phyloP scores from a whole-genome alignment of 1,284 basidiomycete genomes.

The Ceratobasidium sp. region DNA sequence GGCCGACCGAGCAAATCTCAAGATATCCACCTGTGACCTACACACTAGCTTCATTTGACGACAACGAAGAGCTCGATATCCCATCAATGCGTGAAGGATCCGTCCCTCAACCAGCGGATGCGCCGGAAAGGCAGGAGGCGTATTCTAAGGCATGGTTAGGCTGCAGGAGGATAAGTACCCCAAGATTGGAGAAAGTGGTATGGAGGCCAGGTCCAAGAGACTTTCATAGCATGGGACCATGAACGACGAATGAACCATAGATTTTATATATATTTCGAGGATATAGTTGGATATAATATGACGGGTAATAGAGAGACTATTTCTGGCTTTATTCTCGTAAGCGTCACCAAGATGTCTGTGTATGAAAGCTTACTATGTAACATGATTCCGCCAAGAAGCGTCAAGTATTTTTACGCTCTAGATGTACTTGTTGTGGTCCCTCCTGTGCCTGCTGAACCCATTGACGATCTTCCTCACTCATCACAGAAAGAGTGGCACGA shows the following conservation, averaged over 20 bases:
- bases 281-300: slow-evolving; percentile 20
- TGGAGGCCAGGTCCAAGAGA: slow-evolving; percentile 40
- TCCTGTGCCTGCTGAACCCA: slow-evolving; percentile 32
- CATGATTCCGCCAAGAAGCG: neutral
- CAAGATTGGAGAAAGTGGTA: slow-evolving; percentile 2
- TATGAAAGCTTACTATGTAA: neutral
- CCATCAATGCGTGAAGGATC: slow-evolving; percentile 21
- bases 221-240: slow-evolving; percentile 40
- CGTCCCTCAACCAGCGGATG: slow-evolving; percentile 32
- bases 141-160: slow-evolving; percentile 27
- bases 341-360: neutral
- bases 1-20: slow-evolving; percentile 27
- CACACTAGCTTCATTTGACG: slow-evolving; percentile 4
- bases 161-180: slow-evolving; percentile 9
- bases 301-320: neutral
- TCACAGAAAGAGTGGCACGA: slow-evolving; percentile 19
- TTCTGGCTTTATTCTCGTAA: neutral
- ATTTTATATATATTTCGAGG: slow-evolving; percentile 14
- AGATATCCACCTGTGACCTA: slow-evolving; percentile 26
- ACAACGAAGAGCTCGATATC: slow-evolving; percentile 9
- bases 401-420: neutral
- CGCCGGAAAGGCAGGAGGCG: slow-evolving; percentile 34
- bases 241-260: neutral
- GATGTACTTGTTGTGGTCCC: neutral
- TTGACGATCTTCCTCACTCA: slow-evolving; percentile 36